Evolutionary conservation across 192 early-diverging fungal genomes (phyloP).

Genomic region (Linnemannia zychae): DNA sequence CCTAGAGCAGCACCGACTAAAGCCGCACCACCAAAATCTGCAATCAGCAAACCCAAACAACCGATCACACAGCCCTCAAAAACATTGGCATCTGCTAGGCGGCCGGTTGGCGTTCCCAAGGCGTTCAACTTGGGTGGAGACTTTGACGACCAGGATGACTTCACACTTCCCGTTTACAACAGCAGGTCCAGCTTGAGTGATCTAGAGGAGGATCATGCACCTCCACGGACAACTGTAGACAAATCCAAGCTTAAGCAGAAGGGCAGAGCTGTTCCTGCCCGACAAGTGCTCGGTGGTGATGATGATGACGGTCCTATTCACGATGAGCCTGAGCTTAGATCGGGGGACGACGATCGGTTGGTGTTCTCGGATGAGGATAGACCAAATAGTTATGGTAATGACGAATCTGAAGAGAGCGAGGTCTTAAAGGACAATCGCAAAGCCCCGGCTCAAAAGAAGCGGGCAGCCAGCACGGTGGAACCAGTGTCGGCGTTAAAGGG

Average conservation of each 20-base stretch:
- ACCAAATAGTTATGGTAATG: neutral
- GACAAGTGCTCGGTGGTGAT: neutral
- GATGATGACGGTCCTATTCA: neutral
- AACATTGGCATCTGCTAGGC: neutral
- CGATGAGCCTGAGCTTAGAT: neutral
- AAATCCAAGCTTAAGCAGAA: neutral
- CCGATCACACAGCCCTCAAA: neutral
- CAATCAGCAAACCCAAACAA: neutral
- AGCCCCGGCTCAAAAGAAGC: neutral
- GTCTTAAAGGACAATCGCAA: neutral
- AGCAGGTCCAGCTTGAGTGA: neutral
- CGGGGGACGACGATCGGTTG: neutral
- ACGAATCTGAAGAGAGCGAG: neutral
- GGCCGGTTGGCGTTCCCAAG: neutral
- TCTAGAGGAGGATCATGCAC: neutral
- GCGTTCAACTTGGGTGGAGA: neutral
- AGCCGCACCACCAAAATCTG: neutral
- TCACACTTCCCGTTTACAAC: neutral
- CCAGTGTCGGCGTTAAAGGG: neutral
- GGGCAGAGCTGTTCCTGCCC: neutral
- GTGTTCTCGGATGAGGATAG: slow-evolving; percentile 13
- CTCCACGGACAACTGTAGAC: neutral
- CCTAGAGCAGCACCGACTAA: neutral
- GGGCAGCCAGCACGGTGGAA: neutral
- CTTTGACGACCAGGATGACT: neutral